Base-by-base conservation (phyloP, 257 asterid genomes). In the Misopates orontium region DNA sequence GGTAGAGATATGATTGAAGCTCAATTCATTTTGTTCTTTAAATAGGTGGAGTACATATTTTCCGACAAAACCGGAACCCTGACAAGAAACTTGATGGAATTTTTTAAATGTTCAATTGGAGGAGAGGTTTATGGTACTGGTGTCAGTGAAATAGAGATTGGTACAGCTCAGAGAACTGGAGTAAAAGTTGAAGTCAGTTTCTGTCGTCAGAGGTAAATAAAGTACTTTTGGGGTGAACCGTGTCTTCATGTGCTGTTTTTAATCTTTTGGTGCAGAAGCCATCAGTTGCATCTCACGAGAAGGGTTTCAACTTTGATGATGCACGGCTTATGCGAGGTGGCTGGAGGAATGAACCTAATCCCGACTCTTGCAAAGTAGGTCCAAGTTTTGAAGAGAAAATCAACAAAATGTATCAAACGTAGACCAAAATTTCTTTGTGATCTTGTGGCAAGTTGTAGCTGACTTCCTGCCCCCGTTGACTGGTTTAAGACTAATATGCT, bases 11-110 rank as follows among this genome's bases (percentile, higher is more conserved):
- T n/a, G n/a, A n/a, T n/a, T n/a, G n/a, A n/a, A 36, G 42, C 8
- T 36, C 11, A 36, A 36, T 36, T 28, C 42, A 4, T 36, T 36
- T 42, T 76, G 45, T 81, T 51, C 39, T 72, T 60, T 67, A 66
- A 70, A 62, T 80, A 95, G 99, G 98, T 95, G 82, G 99, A 95
- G 68, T 95, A 90, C 72, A 91, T 95, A 66, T 94, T 95, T 81
- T 95, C 99, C 44, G 99, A 95, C 79, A 95, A 95, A 84, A 95
- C 99, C 60, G 99, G 99, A 71, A 95, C 99, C 50, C 78, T 95
- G 73, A 95, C 99, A 1, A 83, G 99, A 78, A 95, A 95, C 73
- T 81, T 91, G 77, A 95, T 95, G 99, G 99, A 95, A 78, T 95
- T 95, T 70, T 95, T 95, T 71, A 95, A 95, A 73, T 95, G 99